These are phyloP conservation scores for Cucumis hystrix DNA, from an alignment of 306 rosid species.

Conservation along the genomic window DNA sequence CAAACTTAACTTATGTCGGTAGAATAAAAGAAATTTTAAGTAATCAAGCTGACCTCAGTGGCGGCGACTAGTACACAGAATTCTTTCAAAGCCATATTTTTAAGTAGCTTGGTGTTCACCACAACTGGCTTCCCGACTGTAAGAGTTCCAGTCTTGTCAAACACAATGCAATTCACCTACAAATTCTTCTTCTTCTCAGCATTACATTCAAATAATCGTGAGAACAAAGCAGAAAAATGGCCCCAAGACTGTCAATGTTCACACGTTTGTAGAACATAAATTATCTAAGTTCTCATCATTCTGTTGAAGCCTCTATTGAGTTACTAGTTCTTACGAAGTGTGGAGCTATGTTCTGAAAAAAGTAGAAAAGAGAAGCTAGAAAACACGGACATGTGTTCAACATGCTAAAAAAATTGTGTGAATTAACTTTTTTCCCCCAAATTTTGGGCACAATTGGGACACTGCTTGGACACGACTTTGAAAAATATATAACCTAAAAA, in stretches of 20 bases:
- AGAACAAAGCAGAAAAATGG: not conserved
- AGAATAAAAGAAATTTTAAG: not conserved
- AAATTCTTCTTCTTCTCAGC: not conserved
- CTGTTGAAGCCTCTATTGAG: not conserved
- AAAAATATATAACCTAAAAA: too few species aligned
- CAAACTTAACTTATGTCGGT: not conserved
- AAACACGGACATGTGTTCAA: too few species aligned
- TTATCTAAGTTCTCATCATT: not conserved
- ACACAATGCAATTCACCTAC: constrained; percentile 75
- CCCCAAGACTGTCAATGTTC: not conserved
- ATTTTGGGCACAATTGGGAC: too few species aligned
- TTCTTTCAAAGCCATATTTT: constrained; percentile 20
- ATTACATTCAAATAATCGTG: not conserved
- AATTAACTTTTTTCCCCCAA: too few species aligned
- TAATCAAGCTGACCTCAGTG: constrained; percentile 35
- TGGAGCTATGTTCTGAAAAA: not conserved
- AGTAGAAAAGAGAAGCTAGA: not conserved
- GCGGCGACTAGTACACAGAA: constrained; percentile 64
- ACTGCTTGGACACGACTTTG: too few species aligned
- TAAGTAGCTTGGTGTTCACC: constrained; percentile 40
- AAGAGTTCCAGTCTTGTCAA: constrained; percentile 89
- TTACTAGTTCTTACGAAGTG: not conserved
- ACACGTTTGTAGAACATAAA: not conserved
- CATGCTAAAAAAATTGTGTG: too few species aligned
- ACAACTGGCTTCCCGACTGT: constrained; percentile 70